Base-by-base conservation (phyloP, 202 grass and related monocot species). In the Dendrocalamus latiflorus region DNA sequence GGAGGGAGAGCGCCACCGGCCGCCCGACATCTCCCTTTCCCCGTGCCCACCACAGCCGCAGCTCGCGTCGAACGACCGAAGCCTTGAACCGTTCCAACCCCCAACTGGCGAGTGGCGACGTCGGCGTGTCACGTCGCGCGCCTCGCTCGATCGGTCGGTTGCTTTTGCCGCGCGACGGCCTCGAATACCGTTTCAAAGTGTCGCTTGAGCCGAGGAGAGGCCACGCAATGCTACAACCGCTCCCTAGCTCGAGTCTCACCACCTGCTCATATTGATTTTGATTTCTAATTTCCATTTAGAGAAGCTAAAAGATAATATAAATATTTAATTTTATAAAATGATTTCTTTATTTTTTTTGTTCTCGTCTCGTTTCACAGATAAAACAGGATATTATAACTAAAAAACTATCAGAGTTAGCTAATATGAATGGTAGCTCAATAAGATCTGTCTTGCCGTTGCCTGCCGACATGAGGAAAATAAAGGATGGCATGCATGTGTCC, bases 181-280 rank as follows among this genome's bases (percentile, higher is more conserved):
- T 4, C 16, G 71, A 81, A 63, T 70, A 87, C 85, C 85, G 36
- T 70, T 87, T 83, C 79, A 78, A 87, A 87, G 72, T 83, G 65
- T 39, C 4, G 30, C 47, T 6, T 70, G 78, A n/a, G n/a, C 41
- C 26, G 9, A 49, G 24, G 28, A 33, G 33, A 26, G 4, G 25
- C 20, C 82, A 34, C 50, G 38, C 58, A 5, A 3, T 15, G 25
- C 38, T 24, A 37, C 25, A 26, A 8, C 34, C 50, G 48, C 54
- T 14, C 24, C 36, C 56, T 18, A 0, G 26, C 45, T 28, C 38
- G 16, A 4, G 49, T 8, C 50, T 20, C 49, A 6, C n/a, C n/a
- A n/a, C 34, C 48, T 14, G 47, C n/a, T n/a, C n/a, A n/a, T n/a
- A n/a, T n/a, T n/a, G n/a, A n/a, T n/a, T n/a, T n/a, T n/a, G n/a